Evolutionary conservation across 306 rosid genomes (phyloP).

Genomic region (Lathyrus aphaca): DNA sequence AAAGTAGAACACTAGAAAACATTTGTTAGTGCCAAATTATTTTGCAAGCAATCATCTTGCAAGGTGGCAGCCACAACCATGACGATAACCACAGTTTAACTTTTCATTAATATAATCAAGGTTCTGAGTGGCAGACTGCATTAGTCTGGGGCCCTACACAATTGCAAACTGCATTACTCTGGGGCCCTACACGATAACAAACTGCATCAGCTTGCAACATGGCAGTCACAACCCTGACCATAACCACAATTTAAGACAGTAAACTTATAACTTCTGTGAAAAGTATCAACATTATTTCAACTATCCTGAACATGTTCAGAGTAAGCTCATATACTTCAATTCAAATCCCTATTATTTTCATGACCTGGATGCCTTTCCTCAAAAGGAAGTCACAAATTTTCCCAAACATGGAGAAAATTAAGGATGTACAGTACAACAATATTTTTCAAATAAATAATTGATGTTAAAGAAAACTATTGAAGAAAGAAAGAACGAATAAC

Average conservation of each 20-base stretch:
- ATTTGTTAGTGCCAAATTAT: conserved; percentile 1
- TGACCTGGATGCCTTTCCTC: conserved; percentile 25
- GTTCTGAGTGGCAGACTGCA: conserved; percentile 17
- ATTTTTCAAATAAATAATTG: conserved; percentile 28
- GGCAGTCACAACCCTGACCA: conserved; percentile 18
- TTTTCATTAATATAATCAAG: conserved; percentile 15
- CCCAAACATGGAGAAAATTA: conserved; percentile 28
- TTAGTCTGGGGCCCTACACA: not conserved
- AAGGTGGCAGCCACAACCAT: conserved; percentile 19
- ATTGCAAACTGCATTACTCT: conserved; percentile 1
- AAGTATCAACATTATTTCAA: conserved; percentile 7
- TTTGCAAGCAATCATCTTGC: not conserved
- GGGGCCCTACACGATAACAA: not conserved
- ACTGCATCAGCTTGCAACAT: not conserved
- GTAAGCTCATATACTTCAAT: conserved; percentile 24
- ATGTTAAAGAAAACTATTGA: conserved; percentile 13
- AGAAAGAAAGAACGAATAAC: conserved; percentile 31
- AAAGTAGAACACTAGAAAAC: conserved; percentile 18
- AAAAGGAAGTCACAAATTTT: conserved; percentile 16
- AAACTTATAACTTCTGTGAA: conserved; percentile 2
- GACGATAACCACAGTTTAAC: not conserved
- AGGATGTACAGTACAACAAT: not conserved
- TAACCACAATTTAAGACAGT: conserved; percentile 15
- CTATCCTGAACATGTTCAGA: conserved; percentile 1
- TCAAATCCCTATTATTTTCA: conserved; percentile 21